These are phyloP conservation scores for Phaseolus lunatus DNA, from an alignment of 306 rosid genomes.

Conservation along the genomic window DNA sequence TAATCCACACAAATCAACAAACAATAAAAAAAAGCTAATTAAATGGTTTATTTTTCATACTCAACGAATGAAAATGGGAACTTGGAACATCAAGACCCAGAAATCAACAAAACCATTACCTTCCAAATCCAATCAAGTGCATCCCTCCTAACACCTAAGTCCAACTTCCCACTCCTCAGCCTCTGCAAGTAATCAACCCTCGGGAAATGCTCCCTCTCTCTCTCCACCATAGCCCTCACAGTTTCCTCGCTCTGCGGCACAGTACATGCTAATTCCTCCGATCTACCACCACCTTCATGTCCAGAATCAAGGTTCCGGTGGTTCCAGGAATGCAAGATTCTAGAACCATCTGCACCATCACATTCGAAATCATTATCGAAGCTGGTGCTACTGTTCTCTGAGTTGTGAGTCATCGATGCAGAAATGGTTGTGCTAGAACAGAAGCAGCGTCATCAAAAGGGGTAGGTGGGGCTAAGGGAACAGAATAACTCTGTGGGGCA, in stretches of 20 bases:
- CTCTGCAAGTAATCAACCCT: slow-evolving; percentile 73
- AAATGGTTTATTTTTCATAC: neutral
- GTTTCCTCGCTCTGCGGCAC: slow-evolving; percentile 63
- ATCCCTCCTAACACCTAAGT: slow-evolving; percentile 68
- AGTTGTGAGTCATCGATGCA: slow-evolving; percentile 62
- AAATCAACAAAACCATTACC: slow-evolving; percentile 56
- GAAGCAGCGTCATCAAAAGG: slow-evolving; percentile 55
- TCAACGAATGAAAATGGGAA: slow-evolving; percentile 30
- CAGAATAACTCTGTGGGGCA: slow-evolving; percentile 46
- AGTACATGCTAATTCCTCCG: slow-evolving; percentile 52
- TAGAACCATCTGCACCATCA: slow-evolving; percentile 51
- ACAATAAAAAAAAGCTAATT: neutral
- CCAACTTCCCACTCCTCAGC: slow-evolving; percentile 77
- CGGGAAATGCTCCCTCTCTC: slow-evolving; percentile 79
- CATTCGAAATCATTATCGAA: slow-evolving; percentile 53
- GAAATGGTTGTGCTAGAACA: slow-evolving; percentile 27
- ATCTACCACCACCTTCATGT: slow-evolving; percentile 48
- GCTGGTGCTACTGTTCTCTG: slow-evolving; percentile 59
- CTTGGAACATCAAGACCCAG: slow-evolving; percentile 11
- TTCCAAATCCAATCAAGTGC: slow-evolving; percentile 95
- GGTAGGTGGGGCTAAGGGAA: slow-evolving; percentile 43
- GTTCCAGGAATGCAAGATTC: slow-evolving; percentile 50
- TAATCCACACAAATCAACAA: slow-evolving; percentile 19
- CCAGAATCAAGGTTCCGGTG: slow-evolving; percentile 40
- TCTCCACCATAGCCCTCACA: slow-evolving; percentile 65